These are phyloP conservation scores for Fusarium sp. DNA, from an alignment of 2,329 filamentous ascomycete species.

Conservation along the genomic window DNA sequence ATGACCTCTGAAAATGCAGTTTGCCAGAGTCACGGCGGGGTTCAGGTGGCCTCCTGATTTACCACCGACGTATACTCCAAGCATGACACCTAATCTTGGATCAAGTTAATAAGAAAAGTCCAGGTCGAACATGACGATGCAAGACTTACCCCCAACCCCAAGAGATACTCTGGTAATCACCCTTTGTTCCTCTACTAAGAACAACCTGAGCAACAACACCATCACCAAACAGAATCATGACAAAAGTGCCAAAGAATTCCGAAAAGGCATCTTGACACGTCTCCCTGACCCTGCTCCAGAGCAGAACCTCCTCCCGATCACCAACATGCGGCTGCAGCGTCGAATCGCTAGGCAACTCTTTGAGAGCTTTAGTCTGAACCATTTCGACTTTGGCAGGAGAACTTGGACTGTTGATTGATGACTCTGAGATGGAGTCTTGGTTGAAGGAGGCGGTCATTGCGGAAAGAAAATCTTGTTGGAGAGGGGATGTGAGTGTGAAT, in stretches of 20 bases:
- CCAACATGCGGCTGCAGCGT: slow-evolving; percentile 27
- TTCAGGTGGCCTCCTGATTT: slow-evolving; percentile 76
- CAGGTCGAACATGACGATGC: background rate
- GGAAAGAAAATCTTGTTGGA: background rate
- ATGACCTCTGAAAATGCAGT: slow-evolving; percentile 74
- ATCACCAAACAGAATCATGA: slow-evolving; percentile 75
- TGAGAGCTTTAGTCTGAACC: slow-evolving; percentile 39
- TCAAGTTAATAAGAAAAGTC: background rate
- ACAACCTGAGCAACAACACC: slow-evolving; percentile 77
- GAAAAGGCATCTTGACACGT: slow-evolving; percentile 68
- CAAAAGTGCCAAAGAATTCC: slow-evolving; percentile 76
- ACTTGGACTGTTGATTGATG: slow-evolving; percentile 47
- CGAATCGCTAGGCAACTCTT: slow-evolving; percentile 34
- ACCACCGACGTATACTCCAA: slow-evolving; percentile 73
- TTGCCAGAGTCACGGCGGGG: slow-evolving; percentile 76
- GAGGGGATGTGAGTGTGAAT: slow-evolving; percentile 7
- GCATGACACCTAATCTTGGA: slow-evolving; percentile 70
- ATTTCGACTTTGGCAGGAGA: slow-evolving; percentile 47
- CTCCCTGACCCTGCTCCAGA: slow-evolving; percentile 65
- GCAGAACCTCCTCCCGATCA: slow-evolving; percentile 42
- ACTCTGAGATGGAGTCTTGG: slow-evolving; percentile 48
- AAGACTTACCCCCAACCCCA: slow-evolving; percentile 61
- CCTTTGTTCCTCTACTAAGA: slow-evolving; percentile 61
- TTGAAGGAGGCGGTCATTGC: slow-evolving; percentile 44
- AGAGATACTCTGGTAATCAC: slow-evolving; percentile 60